A percentile compares a stretch with the other conserved stretches of the same genome.
Conservation (phyloP, 768 basidiomycete species). For the Leccinum barrowsii region DNA sequence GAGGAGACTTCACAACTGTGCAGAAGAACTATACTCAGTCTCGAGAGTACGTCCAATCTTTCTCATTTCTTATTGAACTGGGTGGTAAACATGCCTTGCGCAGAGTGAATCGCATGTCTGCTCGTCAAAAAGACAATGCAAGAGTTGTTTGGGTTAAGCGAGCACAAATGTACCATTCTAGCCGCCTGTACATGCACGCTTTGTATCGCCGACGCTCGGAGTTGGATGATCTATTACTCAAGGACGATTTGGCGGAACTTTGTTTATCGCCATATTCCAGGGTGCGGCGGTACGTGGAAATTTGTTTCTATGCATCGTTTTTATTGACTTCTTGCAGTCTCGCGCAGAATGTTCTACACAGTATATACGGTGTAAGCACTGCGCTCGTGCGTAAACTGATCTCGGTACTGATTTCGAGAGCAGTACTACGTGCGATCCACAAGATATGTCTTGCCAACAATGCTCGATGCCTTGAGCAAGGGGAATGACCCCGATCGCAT, state of each 20-base stretch:
- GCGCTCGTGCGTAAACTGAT: slow-evolving; percentile 7
- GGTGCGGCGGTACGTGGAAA: slow-evolving; percentile 56
- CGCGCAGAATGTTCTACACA: slow-evolving; percentile 63
- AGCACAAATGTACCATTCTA: slow-evolving; percentile 74
- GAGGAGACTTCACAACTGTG: slow-evolving; percentile 55
- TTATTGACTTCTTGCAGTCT: slow-evolving; percentile 42
- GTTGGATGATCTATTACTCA: slow-evolving; percentile 68
- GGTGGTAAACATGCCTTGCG: neutral
- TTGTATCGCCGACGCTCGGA: slow-evolving; percentile 69
- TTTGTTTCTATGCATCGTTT: neutral
- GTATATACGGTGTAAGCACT: slow-evolving; percentile 54
- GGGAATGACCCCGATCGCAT: slow-evolving; percentile 89
- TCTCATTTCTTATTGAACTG: neutral
- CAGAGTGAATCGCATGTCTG: slow-evolving; percentile 65
- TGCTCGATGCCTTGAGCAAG: slow-evolving; percentile 60
- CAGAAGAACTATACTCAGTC: slow-evolving; percentile 45
- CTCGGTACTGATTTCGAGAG: slow-evolving; percentile 10
- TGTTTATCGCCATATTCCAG: slow-evolving; percentile 79
- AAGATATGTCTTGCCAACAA: slow-evolving; percentile 54
- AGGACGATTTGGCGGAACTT: slow-evolving; percentile 61
- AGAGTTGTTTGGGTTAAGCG: slow-evolving; percentile 73
- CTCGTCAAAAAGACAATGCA: slow-evolving; percentile 71
- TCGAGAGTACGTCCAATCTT: slow-evolving; percentile 21
- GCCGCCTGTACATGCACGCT: slow-evolving; percentile 73
- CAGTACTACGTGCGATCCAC: slow-evolving; percentile 74